A percentile compares a stretch with the other conserved stretches of the same genome.
phyloP scores from a whole-genome alignment of 768 basidiomycete species.

The Psilocybe azurescens region DNA sequence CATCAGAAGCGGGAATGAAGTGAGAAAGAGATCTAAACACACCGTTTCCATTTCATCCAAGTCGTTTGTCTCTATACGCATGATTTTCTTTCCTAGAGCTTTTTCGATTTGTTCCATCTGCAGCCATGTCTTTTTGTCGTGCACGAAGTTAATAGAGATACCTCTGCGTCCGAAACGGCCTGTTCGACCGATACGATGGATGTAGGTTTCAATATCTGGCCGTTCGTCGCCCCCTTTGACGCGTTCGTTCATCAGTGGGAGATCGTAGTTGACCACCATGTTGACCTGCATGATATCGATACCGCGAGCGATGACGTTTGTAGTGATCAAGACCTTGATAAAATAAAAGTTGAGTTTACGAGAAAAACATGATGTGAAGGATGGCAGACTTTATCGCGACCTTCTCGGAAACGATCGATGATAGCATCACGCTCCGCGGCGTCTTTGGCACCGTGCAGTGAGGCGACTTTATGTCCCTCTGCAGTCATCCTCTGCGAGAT shows the following conservation, averaged over 20 bases:
- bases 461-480: slow-evolving; percentile 96
- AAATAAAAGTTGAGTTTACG: neutral
- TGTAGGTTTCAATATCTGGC: slow-evolving; percentile 96
- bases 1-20: neutral
- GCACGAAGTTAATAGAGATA: slow-evolving; percentile 97
- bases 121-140: slow-evolving; percentile 84
- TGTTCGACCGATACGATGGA: slow-evolving; percentile 98
- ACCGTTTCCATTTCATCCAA: slow-evolving; percentile 96
- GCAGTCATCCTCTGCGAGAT: slow-evolving; percentile 89
- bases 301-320: slow-evolving; percentile 97
- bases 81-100: slow-evolving; percentile 76
- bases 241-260: slow-evolving; percentile 85
- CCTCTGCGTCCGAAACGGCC: slow-evolving; percentile 98
- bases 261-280: slow-evolving; percentile 99
- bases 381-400: slow-evolving; percentile 81
- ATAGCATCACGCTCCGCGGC: slow-evolving; percentile 87
- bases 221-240: slow-evolving; percentile 53
- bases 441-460: slow-evolving; percentile 94
- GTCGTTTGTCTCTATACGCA: slow-evolving; percentile 87
- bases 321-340: slow-evolving; percentile 81
- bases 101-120: slow-evolving; percentile 93
- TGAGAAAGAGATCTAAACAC: slow-evolving; percentile 28
- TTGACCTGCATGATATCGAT: slow-evolving; percentile 99
- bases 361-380: neutral
- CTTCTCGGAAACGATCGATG: slow-evolving; percentile 95